Percentiles rank a stretch among this genome's conserved stretches.
These are phyloP conservation scores for Elaeagnus macrophylla DNA, from an alignment of 306 rosid genomes.

Conservation along the genomic window DNA sequence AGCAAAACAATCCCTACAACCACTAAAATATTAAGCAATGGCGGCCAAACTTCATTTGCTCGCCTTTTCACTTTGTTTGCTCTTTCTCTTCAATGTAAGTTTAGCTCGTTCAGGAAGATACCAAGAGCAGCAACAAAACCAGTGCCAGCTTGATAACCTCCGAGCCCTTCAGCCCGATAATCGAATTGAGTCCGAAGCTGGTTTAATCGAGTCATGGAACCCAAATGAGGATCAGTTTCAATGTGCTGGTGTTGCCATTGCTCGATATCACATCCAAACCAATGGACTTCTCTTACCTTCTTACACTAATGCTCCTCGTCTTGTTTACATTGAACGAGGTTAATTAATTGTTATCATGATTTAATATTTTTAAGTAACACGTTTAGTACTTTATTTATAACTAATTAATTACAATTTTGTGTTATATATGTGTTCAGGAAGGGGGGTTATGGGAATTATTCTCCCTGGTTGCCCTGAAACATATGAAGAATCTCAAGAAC, in stretches of 20 bases:
- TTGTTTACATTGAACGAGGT: slow-evolving; percentile 31
- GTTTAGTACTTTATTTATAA: background rate
- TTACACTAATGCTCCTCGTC: slow-evolving; percentile 33
- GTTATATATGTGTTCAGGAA: slow-evolving; percentile 8
- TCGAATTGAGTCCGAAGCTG: slow-evolving; percentile 35
- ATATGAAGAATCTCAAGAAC: slow-evolving; percentile 7
- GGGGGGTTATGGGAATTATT: slow-evolving; percentile 18
- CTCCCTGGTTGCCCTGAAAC: slow-evolving; percentile 36
- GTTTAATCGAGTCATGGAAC: slow-evolving; percentile 37
- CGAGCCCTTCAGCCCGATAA: slow-evolving; percentile 34
- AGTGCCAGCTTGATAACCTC: slow-evolving; percentile 27
- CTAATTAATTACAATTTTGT: background rate
- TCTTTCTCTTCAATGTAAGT: slow-evolving; percentile 35
- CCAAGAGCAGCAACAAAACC: background rate
- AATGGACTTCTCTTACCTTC: slow-evolving; percentile 45
- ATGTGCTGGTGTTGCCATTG: slow-evolving; percentile 33
- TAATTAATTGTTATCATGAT: background rate
- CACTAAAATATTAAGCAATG: background rate
- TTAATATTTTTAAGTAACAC: background rate
- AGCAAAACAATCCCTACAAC: background rate
- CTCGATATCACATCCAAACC: slow-evolving; percentile 23
- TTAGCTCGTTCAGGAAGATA: slow-evolving; percentile 8
- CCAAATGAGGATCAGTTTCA: slow-evolving; percentile 28
- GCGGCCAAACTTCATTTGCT: slow-evolving; percentile 20
- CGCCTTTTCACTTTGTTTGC: slow-evolving; percentile 31